phyloP scores from a whole-genome alignment of 345 rosid species.

The Camelina neglecta region DNA sequence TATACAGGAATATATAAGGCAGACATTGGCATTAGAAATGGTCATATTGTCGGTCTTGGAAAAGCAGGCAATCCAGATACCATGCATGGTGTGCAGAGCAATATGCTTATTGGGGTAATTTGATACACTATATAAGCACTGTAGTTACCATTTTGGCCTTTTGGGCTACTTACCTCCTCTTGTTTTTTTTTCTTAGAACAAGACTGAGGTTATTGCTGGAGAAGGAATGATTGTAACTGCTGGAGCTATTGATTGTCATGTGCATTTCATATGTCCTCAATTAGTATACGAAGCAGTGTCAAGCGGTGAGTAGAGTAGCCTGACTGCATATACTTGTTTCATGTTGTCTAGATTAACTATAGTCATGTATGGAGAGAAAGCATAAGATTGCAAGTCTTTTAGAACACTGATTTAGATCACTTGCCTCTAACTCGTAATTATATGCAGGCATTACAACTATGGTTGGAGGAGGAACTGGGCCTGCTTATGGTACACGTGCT shows the following conservation, averaged over 20 bases:
- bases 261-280: constrained; percentile 98
- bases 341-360: background rate
- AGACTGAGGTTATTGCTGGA: constrained; percentile 95
- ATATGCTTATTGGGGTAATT: constrained; percentile 86
- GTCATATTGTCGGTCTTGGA: constrained; percentile 66
- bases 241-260: constrained; percentile 96
- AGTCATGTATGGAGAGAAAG: background rate
- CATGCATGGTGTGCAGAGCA: constrained; percentile 64
- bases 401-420: constrained; percentile 17
- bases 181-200: constrained; percentile 49
- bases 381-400: constrained; percentile 3
- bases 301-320: constrained; percentile 69
- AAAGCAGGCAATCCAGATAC: constrained; percentile 92
- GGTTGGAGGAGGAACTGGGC: constrained; percentile 99
- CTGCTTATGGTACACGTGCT: constrained; percentile 94
- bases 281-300: constrained; percentile 88
- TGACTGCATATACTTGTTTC: background rate
- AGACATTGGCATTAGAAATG: constrained; percentile 84
- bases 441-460: constrained; percentile 84
- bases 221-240: constrained; percentile 95
- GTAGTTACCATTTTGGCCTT: background rate
- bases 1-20: constrained; percentile 88
- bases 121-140: constrained; percentile 14
- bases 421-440: constrained; percentile 2
- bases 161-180: constrained; percentile 27